phyloP scores from a whole-genome alignment of 441 rosid genomes.

The Lepidium campestre region DNA sequence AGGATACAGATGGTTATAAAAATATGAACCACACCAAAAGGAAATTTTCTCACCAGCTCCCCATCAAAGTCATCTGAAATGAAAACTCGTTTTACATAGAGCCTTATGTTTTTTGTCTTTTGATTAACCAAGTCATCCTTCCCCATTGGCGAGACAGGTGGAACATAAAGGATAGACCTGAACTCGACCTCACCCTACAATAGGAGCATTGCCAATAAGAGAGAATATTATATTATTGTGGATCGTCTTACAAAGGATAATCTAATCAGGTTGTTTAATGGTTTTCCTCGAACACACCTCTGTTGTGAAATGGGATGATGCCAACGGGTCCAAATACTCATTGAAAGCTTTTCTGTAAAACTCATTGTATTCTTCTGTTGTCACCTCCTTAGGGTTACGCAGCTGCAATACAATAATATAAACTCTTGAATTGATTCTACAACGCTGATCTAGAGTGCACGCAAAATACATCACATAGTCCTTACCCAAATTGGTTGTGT shows the following conservation, averaged over 20 bases:
- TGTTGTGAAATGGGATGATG: conserved; percentile 94
- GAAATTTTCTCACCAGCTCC: conserved; percentile 60
- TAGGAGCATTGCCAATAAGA: conserved; percentile 9
- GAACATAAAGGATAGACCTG: conserved; percentile 86
- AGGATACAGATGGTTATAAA: background rate
- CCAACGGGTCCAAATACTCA: conserved; percentile 87
- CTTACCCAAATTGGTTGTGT: conserved; percentile 91
- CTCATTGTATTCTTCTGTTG: conserved; percentile 84
- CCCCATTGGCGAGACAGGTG: conserved; percentile 63
- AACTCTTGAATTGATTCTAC: background rate
- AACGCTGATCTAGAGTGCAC: background rate
- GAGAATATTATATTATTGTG: background rate
- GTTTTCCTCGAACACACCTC: conserved; percentile 50
- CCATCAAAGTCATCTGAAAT: conserved; percentile 98
- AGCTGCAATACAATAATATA: conserved; percentile 45
- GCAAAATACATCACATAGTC: background rate
- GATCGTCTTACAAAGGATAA: background rate
- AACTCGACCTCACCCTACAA: conserved; percentile 95
- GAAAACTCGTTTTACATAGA: conserved; percentile 87
- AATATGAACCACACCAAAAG: background rate
- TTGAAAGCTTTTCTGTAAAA: conserved; percentile 82
- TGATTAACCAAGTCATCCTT: conserved; percentile 82
- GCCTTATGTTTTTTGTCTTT: conserved; percentile 94
- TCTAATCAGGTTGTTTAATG: background rate
- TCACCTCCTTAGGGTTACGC: conserved; percentile 83